phyloP scores from a whole-genome alignment of 1,284 basidiomycete genomes.

The Cutaneotrichosporon spelunceum region DNA sequence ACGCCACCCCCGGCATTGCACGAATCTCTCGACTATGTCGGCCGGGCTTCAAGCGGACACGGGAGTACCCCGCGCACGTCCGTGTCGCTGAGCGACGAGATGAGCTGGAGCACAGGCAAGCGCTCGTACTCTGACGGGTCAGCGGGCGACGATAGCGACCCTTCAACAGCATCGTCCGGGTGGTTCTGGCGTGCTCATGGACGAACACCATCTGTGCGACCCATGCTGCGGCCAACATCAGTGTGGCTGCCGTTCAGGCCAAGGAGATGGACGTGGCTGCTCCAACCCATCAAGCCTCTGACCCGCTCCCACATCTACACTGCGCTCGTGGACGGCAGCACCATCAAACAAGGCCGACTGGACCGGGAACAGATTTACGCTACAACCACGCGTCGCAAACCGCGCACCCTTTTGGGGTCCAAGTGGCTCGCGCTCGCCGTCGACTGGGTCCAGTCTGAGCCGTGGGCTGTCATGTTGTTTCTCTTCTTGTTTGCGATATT shows the following conservation, averaged over 20 bases:
- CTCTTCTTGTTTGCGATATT: constrained; percentile 6
- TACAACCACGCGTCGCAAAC: background rate
- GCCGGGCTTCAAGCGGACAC: background rate
- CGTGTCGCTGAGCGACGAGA: constrained; percentile 28
- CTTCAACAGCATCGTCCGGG: background rate
- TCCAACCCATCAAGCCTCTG: background rate
- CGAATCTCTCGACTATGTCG: constrained; percentile 6
- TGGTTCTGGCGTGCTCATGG: constrained; percentile 9
- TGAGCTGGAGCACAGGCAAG: constrained; percentile 17
- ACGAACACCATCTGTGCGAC: background rate
- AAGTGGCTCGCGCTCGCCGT: background rate
- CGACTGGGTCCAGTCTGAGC: background rate
- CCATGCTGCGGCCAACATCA: background rate
- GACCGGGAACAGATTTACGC: constrained; percentile 1
- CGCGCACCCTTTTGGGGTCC: background rate
- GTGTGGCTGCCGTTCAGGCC: background rate
- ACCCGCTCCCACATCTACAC: background rate
- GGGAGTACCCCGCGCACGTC: constrained; percentile 27
- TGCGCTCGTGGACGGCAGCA: background rate
- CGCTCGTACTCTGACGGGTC: constrained; percentile 29
- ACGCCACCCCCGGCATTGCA: background rate
- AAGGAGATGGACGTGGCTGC: constrained; percentile 7
- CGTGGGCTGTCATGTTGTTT: background rate
- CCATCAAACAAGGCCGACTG: background rate
- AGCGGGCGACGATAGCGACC: constrained; percentile 10